Conservation (phyloP, 257 asterid species). For the Eucommia ulmoides region DNA sequence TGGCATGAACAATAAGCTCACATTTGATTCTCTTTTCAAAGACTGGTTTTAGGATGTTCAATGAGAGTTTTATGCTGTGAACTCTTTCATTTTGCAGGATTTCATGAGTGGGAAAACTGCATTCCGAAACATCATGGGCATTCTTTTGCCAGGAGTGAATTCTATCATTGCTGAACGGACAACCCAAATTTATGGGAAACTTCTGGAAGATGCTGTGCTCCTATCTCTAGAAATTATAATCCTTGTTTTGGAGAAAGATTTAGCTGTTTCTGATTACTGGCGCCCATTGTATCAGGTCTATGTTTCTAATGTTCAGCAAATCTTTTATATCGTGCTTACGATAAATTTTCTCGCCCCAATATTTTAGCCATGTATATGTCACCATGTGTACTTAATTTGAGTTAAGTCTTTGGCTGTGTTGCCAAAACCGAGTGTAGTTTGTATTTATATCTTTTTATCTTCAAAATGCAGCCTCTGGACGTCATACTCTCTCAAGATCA, state of each 20-base stretch:
- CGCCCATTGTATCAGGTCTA: conserved; percentile 82
- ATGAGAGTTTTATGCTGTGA: no score
- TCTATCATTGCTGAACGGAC: conserved; percentile 49
- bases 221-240: conserved; percentile 70
- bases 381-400: no score
- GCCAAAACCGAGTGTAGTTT: no score
- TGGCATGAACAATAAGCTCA: no score
- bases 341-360: no score
- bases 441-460: no score
- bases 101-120: conserved; percentile 88
- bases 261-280: conserved; percentile 66
- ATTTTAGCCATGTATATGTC: no score
- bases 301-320: conserved; percentile 4
- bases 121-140: conserved; percentile 74
- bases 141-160: conserved; percentile 74
- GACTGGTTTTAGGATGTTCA: no score
- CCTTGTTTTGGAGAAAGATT: conserved; percentile 82
- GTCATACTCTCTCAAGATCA: conserved; percentile 85
- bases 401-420: no score
- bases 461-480: conserved; percentile 98
- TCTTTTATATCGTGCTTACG: no score
- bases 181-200: conserved; percentile 67
- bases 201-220: conserved; percentile 69
- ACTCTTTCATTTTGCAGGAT: conserved; percentile 57
- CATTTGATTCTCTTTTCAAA: no score